Conservation (phyloP, 1,139 yeast species). For the Geotrichum cucujoidarum region DNA sequence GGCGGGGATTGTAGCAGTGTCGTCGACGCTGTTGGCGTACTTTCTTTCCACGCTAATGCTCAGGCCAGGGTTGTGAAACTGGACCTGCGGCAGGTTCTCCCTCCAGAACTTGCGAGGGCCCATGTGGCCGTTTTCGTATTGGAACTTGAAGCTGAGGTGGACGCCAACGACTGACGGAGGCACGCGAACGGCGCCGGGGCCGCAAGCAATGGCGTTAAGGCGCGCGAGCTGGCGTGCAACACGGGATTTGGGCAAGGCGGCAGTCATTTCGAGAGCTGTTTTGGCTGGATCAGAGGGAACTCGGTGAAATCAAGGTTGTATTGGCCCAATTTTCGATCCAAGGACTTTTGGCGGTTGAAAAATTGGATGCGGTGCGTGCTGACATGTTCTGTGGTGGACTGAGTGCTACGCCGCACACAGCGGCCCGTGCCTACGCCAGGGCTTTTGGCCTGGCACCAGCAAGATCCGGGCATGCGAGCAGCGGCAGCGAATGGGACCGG, state of each 20-base stretch:
- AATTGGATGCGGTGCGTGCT: too few relatives aligned
- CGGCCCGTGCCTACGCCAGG: too few relatives aligned
- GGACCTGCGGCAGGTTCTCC: constrained; percentile 65
- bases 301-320: too few relatives aligned
- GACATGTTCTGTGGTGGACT: too few relatives aligned
- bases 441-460: too few relatives aligned
- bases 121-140: constrained; percentile 40
- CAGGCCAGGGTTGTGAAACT: constrained; percentile 72
- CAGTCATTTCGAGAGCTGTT: neutral
- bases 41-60: constrained; percentile 48
- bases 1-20: constrained; percentile 45
- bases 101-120: constrained; percentile 59
- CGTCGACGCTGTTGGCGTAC: constrained; percentile 41
- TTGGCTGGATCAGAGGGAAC: neutral
- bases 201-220: constrained; percentile 43
- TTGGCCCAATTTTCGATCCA: too few relatives aligned
- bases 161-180: constrained; percentile 38
- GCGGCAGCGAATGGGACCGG: too few relatives aligned
- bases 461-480: too few relatives aligned
- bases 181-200: constrained; percentile 44
- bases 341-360: neutral
- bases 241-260: constrained; percentile 23
- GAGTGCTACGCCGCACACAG: too few relatives aligned
- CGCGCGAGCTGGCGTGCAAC: constrained; percentile 42
- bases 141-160: constrained; percentile 44